Base-by-base conservation (phyloP, 2,329 filamentous ascomycete species). In the Fusarium goolgardi region DNA sequence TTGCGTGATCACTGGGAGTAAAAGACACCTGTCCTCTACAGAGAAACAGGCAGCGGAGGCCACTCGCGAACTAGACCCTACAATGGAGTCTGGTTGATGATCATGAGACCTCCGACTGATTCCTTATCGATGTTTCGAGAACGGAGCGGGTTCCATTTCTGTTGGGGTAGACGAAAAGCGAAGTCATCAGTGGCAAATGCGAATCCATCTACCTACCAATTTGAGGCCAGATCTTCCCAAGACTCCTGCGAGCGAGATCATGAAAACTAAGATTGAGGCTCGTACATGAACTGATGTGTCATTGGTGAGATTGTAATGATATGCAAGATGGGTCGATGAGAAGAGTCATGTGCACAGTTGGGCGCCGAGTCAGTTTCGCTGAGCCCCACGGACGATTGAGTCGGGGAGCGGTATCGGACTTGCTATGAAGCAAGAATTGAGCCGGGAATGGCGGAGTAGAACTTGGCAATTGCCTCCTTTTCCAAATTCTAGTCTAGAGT, bases 351-450 rank as follows among this genome's bases (percentile, higher is more conserved):
- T 64, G 61, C 54, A 37, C 52, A 27, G 3, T 21, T 64, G 46
- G 40, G 40, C 25, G 37, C 40, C 47, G 53, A 65, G 61, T 65
- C 61, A 64, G 61, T 52, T 51, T 44, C 25, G 41, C 44, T 34
- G 39, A 49, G 50, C 52, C 39, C 59, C 59, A 57, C 45, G 27
- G 9, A 39, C 21, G 35, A 45, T 21, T 47, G 50, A 54, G 37
- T 43, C 29, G 31, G 49, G 40, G 39, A 59, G 57, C 66, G 66
- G 66, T 58, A 69, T 70, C 65, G 66, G 66, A 67, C 45, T 50
- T 53, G 44, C 15, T 40, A 39, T n/a, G 31, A 27, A 51, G 23
- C 32, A 18, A 39, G 34, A 27, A n/a, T 16, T n/a, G 21, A 20
- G 23, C n/a, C 27, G 15, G n/a, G n/a, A 20, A 51, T 27, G 47